Evolutionary conservation across 2,329 filamentous ascomycete genomes (phyloP).

Genomic region (Neonectria faginata): DNA sequence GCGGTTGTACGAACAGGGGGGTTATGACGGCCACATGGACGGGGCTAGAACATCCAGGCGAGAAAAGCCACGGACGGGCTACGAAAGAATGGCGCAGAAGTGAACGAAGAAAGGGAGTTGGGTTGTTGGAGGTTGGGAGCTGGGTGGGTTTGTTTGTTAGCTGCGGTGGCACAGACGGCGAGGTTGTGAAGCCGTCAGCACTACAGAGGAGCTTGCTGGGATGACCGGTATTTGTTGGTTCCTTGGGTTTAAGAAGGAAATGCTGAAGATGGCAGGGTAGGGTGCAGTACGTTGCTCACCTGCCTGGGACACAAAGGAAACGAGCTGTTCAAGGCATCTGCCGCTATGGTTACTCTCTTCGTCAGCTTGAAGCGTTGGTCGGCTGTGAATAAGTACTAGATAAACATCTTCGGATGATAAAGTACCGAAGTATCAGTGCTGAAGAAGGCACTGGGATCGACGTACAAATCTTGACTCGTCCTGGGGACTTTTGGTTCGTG

Average conservation of each 20-base stretch:
- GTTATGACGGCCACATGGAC: constrained; percentile 3
- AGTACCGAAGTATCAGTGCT: neutral
- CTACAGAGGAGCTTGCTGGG: neutral
- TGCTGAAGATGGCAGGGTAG: too few species aligned
- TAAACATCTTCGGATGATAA: neutral
- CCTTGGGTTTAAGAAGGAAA: neutral
- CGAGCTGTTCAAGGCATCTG: neutral
- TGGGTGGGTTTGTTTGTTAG: neutral
- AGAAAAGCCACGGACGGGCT: too few species aligned
- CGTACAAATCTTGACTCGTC: neutral
- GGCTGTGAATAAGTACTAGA: too few species aligned
- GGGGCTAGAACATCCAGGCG: constrained; percentile 7
- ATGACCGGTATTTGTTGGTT: neutral
- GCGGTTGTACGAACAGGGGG: neutral
- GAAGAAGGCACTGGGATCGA: neutral
- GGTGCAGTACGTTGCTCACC: too few species aligned
- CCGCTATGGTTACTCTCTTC: too few species aligned
- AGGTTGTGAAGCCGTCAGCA: constrained; percentile 4
- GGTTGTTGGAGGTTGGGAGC: neutral
- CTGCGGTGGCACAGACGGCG: constrained; percentile 6
- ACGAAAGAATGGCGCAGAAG: too few species aligned
- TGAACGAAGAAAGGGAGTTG: neutral
- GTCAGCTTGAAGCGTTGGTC: too few species aligned
- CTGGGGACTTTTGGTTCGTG: neutral
- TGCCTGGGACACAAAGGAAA: neutral